A percentile compares a stretch with the other conserved stretches of the same genome.
Evolutionary conservation across 768 basidiomycete species (phyloP).

Genomic region (Amanita jacksonii): DNA sequence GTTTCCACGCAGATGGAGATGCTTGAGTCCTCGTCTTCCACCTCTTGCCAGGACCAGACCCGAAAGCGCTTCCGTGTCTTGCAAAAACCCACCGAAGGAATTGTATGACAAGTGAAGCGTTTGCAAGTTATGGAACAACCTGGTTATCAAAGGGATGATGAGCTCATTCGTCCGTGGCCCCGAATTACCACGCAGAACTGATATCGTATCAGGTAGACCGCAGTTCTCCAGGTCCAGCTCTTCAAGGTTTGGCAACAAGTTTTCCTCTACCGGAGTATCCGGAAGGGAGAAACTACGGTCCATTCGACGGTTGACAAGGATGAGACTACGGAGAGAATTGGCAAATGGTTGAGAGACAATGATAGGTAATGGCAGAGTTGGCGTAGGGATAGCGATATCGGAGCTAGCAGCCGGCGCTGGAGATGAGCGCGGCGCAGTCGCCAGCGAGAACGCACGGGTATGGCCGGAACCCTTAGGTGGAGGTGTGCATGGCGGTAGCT

Average conservation of each 20-base stretch:
- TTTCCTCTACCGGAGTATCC: constrained; percentile 19
- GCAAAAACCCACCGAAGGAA: constrained; percentile 40
- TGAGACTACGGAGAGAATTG: constrained; percentile 43
- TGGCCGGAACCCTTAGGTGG: constrained; percentile 43
- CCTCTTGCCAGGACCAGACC: constrained; percentile 41
- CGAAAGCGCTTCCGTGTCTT: constrained; percentile 39
- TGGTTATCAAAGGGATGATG: constrained; percentile 48
- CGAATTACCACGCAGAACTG: constrained; percentile 32
- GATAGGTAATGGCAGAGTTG: constrained; percentile 55
- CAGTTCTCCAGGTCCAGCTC: constrained; percentile 72
- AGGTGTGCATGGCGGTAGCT: constrained; percentile 52
- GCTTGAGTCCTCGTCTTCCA: constrained; percentile 46
- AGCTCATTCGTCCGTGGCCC: constrained; percentile 38
- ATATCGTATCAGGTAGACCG: constrained; percentile 49
- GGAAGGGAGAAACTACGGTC: constrained; percentile 60
- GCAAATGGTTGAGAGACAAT: constrained; percentile 56
- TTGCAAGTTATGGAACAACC: constrained; percentile 60
- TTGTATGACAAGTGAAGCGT: constrained; percentile 77
- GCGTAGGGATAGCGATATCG: constrained; percentile 54
- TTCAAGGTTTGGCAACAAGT: constrained; percentile 55
- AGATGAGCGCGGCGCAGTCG: constrained; percentile 20
- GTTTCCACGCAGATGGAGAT: constrained; percentile 64
- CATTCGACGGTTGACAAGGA: constrained; percentile 54
- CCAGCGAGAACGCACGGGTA: constrained; percentile 52
- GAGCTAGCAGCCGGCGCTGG: constrained; percentile 16